Evolutionary conservation across 495 filamentous ascomycete genomes (phyloP).

Genomic region (Amorphotheca resinae): DNA sequence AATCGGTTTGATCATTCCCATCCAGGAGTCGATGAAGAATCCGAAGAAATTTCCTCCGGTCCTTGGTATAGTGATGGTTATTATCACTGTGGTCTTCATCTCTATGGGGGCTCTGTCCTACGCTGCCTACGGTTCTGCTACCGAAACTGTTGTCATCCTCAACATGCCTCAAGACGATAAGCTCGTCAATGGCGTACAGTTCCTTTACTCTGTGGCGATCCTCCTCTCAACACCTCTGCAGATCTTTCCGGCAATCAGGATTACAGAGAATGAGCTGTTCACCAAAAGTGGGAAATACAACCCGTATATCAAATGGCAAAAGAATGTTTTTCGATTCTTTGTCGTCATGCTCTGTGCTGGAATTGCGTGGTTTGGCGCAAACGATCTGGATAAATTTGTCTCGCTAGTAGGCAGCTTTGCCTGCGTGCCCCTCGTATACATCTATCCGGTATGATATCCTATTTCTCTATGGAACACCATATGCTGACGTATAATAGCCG

Average conservation of each 20-base stretch:
- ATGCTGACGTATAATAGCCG: slow-evolving; percentile 41
- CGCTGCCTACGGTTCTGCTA: slow-evolving; percentile 87
- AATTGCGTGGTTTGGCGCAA: slow-evolving; percentile 84
- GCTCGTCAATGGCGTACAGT: slow-evolving; percentile 89
- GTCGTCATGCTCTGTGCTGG: slow-evolving; percentile 74
- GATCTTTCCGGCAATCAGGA: slow-evolving; percentile 91
- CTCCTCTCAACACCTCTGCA: slow-evolving; percentile 87
- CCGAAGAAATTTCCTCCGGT: slow-evolving; percentile 81
- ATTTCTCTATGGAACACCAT: background rate
- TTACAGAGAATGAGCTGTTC: slow-evolving; percentile 50
- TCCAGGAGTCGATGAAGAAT: slow-evolving; percentile 90
- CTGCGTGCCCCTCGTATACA: slow-evolving; percentile 93
- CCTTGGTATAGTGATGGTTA: slow-evolving; percentile 78
- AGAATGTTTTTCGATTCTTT: slow-evolving; percentile 90
- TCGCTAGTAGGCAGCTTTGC: slow-evolving; percentile 92
- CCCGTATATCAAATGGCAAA: slow-evolving; percentile 94
- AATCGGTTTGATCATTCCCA: slow-evolving; percentile 96
- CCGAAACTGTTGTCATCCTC: slow-evolving; percentile 89
- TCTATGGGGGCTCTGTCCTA: slow-evolving; percentile 88
- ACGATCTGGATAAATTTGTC: slow-evolving; percentile 94
- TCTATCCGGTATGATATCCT: slow-evolving; percentile 63
- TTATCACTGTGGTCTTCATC: slow-evolving; percentile 84
- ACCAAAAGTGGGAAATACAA: slow-evolving; percentile 88
- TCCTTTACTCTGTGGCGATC: slow-evolving; percentile 90
- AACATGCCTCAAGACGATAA: slow-evolving; percentile 94